Base-by-base conservation (phyloP, 148 eudicot genomes). In the Rhododendron molle region DNA sequence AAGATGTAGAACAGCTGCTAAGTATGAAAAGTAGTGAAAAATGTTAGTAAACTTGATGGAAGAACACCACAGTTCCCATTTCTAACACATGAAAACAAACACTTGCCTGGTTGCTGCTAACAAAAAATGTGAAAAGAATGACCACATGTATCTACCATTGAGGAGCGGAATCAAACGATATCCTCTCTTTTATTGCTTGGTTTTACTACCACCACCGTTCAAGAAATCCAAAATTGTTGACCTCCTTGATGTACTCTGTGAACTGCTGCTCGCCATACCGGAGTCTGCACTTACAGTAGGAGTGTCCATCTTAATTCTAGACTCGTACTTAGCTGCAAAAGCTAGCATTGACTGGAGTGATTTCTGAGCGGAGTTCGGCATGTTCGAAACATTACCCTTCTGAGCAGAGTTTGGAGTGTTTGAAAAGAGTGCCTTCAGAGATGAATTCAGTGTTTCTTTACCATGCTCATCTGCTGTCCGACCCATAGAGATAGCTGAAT, bases 311-410 rank as follows among this genome's bases (percentile, higher is more conserved):
- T 90, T 94, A 20, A 91, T 88, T 43, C 85, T 84, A 78, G 96
- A 86, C 71, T 93, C 92, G 36, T 83, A 88, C 85, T 88, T 89
- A 18, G 92, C 91, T 14, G 97, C 98, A 83, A 94, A 91, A 81
- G 96, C 92, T 38, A 94, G 88, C 18, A 95, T 90, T 20, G 97
- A 94, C 56, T 74, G 87, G 65, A 93, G 93, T n/a, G 94, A 93
- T 86, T 83, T 94, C 47, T 91, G 91, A 83, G 91, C 86, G 21
- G 90, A 80, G 88, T 84, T 84, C 26, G 90, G 73, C 36, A 84
- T 84, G 81, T 85, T 88, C 40, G 87, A 83, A 30, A 89, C 65
- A 58, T 78, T 23, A 20, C 85, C 77, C 40, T 81, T 83, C 87
- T 81, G 85, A 40, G 86, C 83, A 67, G 89, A 82, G 84, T 78